Base-by-base conservation (phyloP, 805 yeast genomes). In the Wickerhamiella azymoides region DNA sequence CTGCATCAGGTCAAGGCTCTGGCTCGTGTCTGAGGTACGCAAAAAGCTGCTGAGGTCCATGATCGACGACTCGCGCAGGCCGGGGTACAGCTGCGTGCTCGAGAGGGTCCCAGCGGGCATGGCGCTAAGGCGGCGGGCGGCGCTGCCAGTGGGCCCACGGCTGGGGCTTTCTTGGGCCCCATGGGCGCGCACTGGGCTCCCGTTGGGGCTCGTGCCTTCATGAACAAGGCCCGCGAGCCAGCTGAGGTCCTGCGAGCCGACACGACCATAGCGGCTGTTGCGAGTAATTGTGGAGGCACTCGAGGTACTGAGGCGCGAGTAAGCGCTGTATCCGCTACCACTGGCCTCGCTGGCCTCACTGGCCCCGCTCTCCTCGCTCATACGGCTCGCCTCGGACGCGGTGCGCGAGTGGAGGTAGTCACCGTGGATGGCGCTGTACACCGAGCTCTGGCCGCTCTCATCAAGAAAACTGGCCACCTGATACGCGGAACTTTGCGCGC, bases 181-280 rank as follows among this genome's bases (percentile, higher is more conserved):
- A n/a, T n/a, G n/a, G n/a, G n/a, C n/a, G n/a, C n/a, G n/a, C n/a
- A n/a, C n/a, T n/a, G n/a, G n/a, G 14, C 25, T 21, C 10, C 28
- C 13, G 25, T 25, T 9, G 10, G 19, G 10, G 32, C 21, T 24
- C 25, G 36, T 50, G 19, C 50, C 54, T 19, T 59, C 58, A n/a
- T 55, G 54, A 2, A 61, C 62, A 9, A 59, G 49, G 6, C 59
- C 55, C 0, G 64, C 65, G 41, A 62, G 49, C 46, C 61, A 60
- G 21, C 60, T 48, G 39, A 61, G 61, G 44, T 61, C 64, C 43
- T 59, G 62, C 4, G 43, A 24, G 11, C 19, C 43, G 3, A 33
- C 33, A 9, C 32, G 18, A 2, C 32, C 16, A 17, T 19, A 13
- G 16, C 16, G 9, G 19, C 36, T 27, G 17, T 24, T 26, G 11